phyloP scores from a whole-genome alignment of 768 basidiomycete genomes.

The Leucogyrophana mollusca region DNA sequence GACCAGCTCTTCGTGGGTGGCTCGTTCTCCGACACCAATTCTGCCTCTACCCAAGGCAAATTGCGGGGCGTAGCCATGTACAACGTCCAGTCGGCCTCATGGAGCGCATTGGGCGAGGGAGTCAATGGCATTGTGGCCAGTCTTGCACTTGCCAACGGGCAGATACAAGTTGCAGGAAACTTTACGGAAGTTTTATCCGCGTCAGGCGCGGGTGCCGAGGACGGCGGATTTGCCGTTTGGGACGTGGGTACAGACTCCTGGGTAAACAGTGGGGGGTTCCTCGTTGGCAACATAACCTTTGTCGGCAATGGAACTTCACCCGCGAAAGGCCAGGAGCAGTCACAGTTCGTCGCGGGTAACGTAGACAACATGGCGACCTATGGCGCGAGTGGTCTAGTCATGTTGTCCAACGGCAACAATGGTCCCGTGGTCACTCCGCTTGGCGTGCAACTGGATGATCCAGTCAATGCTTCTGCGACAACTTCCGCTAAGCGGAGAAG shows the following conservation, averaged over 20 bases:
- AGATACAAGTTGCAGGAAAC: slow-evolving; percentile 70
- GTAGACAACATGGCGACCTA: slow-evolving; percentile 55
- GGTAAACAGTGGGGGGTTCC: slow-evolving; percentile 73
- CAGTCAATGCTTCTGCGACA: slow-evolving; percentile 30
- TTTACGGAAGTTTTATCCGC: slow-evolving; percentile 54
- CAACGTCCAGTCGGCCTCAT: slow-evolving; percentile 59
- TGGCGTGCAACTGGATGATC: slow-evolving; percentile 50
- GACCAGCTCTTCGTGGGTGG: slow-evolving; percentile 85
- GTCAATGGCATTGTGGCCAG: slow-evolving; percentile 73
- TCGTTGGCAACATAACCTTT: slow-evolving; percentile 69
- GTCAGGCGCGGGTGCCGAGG: slow-evolving; percentile 33
- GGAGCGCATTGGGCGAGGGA: slow-evolving; percentile 71
- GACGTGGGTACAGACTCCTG: slow-evolving; percentile 58
- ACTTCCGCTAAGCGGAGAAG: slow-evolving; percentile 38
- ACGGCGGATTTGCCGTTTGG: slow-evolving; percentile 76
- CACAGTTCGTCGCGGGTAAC: slow-evolving; percentile 71
- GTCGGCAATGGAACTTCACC: slow-evolving; percentile 64
- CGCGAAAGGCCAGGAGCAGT: slow-evolving; percentile 31
- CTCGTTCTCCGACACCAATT: slow-evolving; percentile 69
- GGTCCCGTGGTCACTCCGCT: slow-evolving; percentile 64
- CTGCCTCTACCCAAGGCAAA: slow-evolving; percentile 48
- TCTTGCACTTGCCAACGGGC: slow-evolving; percentile 47
- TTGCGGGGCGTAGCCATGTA: slow-evolving; percentile 70
- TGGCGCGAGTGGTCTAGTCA: slow-evolving; percentile 78
- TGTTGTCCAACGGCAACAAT: slow-evolving; percentile 64